Percentiles rank a stretch among this genome's conserved stretches.
phyloP scores from a whole-genome alignment of 768 basidiomycete genomes.

The Suillus discolor region DNA sequence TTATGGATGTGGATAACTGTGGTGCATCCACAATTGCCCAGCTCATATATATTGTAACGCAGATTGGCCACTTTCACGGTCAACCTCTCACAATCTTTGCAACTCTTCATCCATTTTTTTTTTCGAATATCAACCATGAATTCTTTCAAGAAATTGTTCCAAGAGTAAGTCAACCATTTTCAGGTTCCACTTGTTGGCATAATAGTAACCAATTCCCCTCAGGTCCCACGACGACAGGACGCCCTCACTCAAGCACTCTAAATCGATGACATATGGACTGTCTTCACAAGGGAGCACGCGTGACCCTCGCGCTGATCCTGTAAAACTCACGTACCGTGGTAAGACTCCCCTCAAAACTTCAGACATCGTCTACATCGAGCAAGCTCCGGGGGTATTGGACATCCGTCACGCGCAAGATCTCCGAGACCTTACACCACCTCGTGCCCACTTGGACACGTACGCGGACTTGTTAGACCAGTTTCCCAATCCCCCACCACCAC shows the following conservation, averaged over 20 bases:
- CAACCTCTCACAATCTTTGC: neutral
- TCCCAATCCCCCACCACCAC: constrained; percentile 12
- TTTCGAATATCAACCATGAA: neutral
- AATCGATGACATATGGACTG: constrained; percentile 13
- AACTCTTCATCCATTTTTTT: neutral
- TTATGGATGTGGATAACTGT: neutral
- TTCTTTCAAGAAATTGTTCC: neutral
- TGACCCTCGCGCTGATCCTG: neutral
- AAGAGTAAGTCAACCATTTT: constrained; percentile 11
- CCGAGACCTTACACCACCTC: neutral
- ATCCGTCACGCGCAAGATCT: neutral
- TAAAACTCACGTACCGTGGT: constrained; percentile 12
- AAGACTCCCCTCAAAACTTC: constrained; percentile 14
- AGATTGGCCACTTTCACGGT: neutral
- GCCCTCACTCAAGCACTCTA: constrained; percentile 14
- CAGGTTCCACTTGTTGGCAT: neutral
- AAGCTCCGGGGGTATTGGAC: constrained; percentile 5
- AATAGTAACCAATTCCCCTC: neutral
- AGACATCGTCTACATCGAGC: constrained; percentile 13
- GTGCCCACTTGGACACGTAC: neutral
- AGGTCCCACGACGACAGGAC: constrained; percentile 8
- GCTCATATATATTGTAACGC: neutral
- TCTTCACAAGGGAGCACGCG: constrained; percentile 3
- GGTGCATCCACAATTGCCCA: neutral
- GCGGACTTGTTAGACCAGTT: constrained; percentile 16